Evolutionary conservation across 2,329 filamentous ascomycete genomes (phyloP), one percentile per base, ranked within the genome.

Genomic region (Xylaria polymorpha): DNA sequence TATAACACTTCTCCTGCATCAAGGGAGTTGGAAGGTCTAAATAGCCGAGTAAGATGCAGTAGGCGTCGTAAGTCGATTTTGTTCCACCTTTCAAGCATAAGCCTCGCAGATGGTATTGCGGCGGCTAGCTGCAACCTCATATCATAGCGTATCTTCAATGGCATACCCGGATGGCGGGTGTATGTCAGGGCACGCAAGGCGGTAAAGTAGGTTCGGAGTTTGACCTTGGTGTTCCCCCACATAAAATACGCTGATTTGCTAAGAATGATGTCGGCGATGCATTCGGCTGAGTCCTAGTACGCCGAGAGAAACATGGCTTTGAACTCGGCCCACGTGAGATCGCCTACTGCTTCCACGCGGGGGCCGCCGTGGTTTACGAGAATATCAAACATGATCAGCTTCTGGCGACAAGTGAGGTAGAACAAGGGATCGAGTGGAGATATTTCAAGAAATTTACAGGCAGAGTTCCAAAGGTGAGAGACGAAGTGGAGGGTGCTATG

Each of bases 191-290:
- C 50, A 32, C 25, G 50, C 15, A 53, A 53, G 15, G 50, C 25
- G 25, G 15, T 3, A 2, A 53, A 32, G 29, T 35, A 53, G 5
- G 1, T 5, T 18, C 1, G 0, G 3, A 10, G 18, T 14, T 2
- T 1, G 5, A n/a, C 4, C 14, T 3, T 1, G 3, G 14, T 4
- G 14, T 9, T 1, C 25, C 50, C 48, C 25, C 14, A n/a, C 18
- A 9, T 0, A 15, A 35, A 2, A 4, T 6, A 9, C 18, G 22
- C 7, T 1, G 0, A 0, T 9, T 7, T 18, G 29, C 50, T 4
- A n/a, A 32, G 2, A 35, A n/a, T 6, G 0, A 32, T 1, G 2
- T 53, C 50, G 4, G 8, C 8, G 18, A 53, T n/a, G 18, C 25
- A 32, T 5, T 53, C 15, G 15, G n/a, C 3, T n/a, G 50, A 53